These are phyloP conservation scores for Amaranthus hypochondriacus DNA, from an alignment of 148 eudicot species.

Conservation along the genomic window DNA sequence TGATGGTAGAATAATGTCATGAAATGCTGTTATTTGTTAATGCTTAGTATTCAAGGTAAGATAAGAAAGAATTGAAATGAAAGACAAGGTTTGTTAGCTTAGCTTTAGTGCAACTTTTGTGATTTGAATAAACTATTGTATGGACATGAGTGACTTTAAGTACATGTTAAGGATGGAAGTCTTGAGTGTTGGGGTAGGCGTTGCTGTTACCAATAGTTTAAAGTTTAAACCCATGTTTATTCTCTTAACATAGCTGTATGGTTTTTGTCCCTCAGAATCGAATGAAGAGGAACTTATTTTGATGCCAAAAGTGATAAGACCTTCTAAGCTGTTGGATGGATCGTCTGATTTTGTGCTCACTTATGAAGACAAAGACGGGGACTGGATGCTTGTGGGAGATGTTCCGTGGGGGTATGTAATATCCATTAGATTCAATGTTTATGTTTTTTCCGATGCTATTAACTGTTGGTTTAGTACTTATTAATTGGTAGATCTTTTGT, in stretches of 20 bases:
- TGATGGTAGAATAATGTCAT: background rate
- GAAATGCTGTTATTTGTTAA: background rate
- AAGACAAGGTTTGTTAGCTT: background rate
- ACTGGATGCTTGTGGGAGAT: conserved; percentile 98
- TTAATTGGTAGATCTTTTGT: background rate
- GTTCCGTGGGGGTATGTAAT: conserved; percentile 83
- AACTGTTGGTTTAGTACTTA: background rate
- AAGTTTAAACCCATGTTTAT: too few species aligned
- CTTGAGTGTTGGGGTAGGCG: background rate
- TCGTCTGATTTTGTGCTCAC: conserved; percentile 88
- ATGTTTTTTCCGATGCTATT: background rate
- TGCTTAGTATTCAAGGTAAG: background rate
- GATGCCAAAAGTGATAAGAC: conserved; percentile 38
- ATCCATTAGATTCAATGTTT: conserved; percentile 2
- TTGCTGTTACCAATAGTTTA: background rate
- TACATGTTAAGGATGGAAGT: background rate
- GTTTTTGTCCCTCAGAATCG: conserved; percentile 34
- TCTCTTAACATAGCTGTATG: background rate
- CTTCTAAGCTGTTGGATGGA: conserved; percentile 61
- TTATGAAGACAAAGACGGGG: conserved; percentile 95
- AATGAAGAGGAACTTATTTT: conserved; percentile 37
- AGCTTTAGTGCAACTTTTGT: background rate
- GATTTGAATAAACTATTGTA: background rate
- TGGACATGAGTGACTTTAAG: background rate
- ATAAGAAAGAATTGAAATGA: background rate